Base-by-base conservation (phyloP, 169 alveolate species). In the Theileria luwenshuni region DNA sequence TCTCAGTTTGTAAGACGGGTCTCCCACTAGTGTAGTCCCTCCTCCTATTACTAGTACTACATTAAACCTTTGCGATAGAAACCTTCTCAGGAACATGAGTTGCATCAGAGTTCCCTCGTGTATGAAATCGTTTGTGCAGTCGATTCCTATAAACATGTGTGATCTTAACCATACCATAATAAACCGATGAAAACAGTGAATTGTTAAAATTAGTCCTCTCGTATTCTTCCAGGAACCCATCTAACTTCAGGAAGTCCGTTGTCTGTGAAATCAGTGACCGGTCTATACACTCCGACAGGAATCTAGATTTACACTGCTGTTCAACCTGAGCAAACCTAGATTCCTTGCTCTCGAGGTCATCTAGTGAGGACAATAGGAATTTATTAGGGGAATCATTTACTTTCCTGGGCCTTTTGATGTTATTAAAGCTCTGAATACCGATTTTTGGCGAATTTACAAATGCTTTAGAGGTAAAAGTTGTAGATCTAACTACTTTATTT, bases 51-150 rank as follows among this genome's bases (percentile, higher is more conserved):
- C 69, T 6, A 91, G 49, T 13, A 90, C 90, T 0, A 92, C 89
- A 23, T 86, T 84, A 52, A 86, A 69, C 3, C 69, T 68, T 42
- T 74, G 59, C 27, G 74, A 72, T 32, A 85, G 32, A 72, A 91
- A 83, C 21, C 84, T 70, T 25, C 93, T 83, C 73, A 91, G 83
- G 13, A 83, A 59, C 63, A 86, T 54, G 38, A 91, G 76, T 60
- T 85, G 95, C 19, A 90, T 63, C 58, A 91, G 69, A 13, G 87
- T 90, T 13, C 95, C 95, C 25, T 81, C 84, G 52, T 91, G 95
- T 6, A 90, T 60, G 42, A 83, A 79, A 60, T 75, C 62, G 30
- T 81, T 84, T 2, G 92, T 91, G 61, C 83, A 30, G 68, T 91
- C 95, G 43, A 91, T 83, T 17, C 95, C 95, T 45, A 67, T 76